Evolutionary conservation across 257 asterid species (phyloP), one percentile per base, ranked within the genome.

Genomic region (Solanum raphanifolium): DNA sequence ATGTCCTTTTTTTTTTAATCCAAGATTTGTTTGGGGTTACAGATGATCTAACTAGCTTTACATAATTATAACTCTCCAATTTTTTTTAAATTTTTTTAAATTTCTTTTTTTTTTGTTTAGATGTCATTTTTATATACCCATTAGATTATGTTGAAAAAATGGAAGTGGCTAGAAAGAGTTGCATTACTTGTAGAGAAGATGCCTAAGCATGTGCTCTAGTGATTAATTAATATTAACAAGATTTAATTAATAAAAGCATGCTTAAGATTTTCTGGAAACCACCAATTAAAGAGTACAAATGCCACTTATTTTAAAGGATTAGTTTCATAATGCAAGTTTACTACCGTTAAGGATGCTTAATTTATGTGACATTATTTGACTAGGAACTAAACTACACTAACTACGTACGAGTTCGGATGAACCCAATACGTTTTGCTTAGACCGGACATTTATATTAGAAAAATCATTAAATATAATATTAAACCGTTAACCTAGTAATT

Each of bases 291-390:
- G 83, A 68, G 43, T 21, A 83, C 21, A 58, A 27, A 81, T 10
- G 10, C 13, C n/a, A 36, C 15, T 41, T 88, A 83, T 55, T 72
- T 71, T 73, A 36, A 84, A 79, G 62, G 68, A 62, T 79, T 85
- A 83, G 74, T 55, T 81, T 79, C 74, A 87, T 85, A 31, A 48
- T 87, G 27, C 46, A 23, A 52, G 76, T 88, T 86, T 89, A 89
- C 89, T 83, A 90, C 90, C 86, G 86, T 90, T 92, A 89, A 89
- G 92, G 91, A 89, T 88, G 87, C 87, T 83, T 75, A 55, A 48
- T 43, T 71, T 71, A 31, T 2, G 78, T 71, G 13, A 16, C 3
- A 31, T 0, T 31, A 15, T 71, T 31, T 31, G 25, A 31, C 2
- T 15, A 29, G 7, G 1, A 0, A 31, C 1, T 6, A 3, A 29